A percentile compares a stretch with the other conserved stretches of the same genome.
Evolutionary conservation across 2,329 filamentous ascomycete species (phyloP).

Genomic region (Ascochyta viciae-villosae): DNA sequence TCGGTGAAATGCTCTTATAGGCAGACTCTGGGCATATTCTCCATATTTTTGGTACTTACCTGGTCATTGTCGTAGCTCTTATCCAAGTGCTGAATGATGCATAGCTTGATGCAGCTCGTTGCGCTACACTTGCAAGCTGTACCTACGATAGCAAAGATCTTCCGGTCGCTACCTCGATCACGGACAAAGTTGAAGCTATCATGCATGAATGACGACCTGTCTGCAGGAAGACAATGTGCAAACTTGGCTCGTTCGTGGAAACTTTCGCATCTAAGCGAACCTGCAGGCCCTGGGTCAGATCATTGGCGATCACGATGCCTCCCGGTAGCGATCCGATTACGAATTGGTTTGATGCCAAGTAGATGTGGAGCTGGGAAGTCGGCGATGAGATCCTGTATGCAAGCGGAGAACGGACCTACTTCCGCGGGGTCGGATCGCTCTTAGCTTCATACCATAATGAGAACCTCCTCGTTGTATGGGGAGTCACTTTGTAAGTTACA

Average conservation of each 20-base stretch:
- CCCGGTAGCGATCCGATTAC: neutral
- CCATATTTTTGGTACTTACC: neutral
- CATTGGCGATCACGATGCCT: slow-evolving; percentile 1
- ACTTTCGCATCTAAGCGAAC: neutral
- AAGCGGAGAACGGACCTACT: slow-evolving; percentile 11
- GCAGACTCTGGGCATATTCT: neutral
- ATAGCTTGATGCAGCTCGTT: slow-evolving; percentile 1
- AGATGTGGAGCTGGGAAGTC: slow-evolving; percentile 10
- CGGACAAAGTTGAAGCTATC: neutral
- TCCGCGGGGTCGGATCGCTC: slow-evolving; percentile 7
- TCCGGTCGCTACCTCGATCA: neutral
- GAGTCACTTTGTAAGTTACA: neutral
- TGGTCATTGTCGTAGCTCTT: neutral
- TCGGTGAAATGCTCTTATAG: slow-evolving; percentile 4
- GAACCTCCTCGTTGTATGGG: neutral
- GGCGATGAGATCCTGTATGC: slow-evolving; percentile 16
- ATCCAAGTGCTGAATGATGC: slow-evolving; percentile 2
- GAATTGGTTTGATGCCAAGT: neutral
- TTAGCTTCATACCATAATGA: no score
- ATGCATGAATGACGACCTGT: slow-evolving; percentile 4
- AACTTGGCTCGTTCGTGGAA: neutral
- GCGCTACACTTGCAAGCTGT: neutral
- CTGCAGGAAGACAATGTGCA: neutral
- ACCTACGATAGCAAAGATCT: slow-evolving; percentile 2
- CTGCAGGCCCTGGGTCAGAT: neutral